phyloP scores from a whole-genome alignment of 2,329 filamentous ascomycete genomes.

The Neobulgaria alba region DNA sequence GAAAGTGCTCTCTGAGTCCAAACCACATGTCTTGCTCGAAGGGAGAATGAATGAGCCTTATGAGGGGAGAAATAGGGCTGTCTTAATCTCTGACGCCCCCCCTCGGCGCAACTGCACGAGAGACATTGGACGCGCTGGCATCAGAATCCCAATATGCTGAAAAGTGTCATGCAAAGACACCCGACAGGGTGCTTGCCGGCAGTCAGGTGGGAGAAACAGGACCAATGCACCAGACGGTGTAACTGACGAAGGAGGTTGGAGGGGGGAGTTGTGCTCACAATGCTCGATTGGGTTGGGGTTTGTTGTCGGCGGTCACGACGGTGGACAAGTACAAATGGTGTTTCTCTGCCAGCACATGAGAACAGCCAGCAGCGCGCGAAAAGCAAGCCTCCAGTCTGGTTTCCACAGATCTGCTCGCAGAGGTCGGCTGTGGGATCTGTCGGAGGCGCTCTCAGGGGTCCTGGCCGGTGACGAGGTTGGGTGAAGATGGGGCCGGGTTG shows the following conservation, averaged over 20 bases:
- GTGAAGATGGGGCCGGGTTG: too few species aligned
- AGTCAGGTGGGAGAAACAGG: background rate
- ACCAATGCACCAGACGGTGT: background rate
- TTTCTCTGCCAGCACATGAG: background rate
- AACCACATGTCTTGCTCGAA: background rate
- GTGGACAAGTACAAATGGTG: background rate
- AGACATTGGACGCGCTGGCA: constrained; percentile 11
- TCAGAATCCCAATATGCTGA: constrained; percentile 2
- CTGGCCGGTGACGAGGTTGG: too few species aligned
- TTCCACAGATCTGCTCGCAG: too few species aligned
- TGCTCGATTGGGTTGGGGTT: background rate
- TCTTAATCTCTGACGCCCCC: background rate
- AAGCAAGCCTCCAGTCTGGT: too few species aligned
- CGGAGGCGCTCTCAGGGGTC: too few species aligned
- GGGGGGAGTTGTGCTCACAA: background rate
- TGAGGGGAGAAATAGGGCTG: background rate
- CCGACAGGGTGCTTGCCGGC: background rate
- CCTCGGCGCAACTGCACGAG: background rate
- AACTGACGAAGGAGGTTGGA: background rate
- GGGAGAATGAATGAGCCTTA: constrained; percentile 2
- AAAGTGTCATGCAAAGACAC: background rate
- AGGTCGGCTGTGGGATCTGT: too few species aligned
- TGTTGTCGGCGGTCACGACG: background rate
- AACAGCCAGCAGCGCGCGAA: background rate
- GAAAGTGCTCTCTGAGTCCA: constrained; percentile 2